Base-by-base conservation (phyloP, 179 eudicot species). In the Sideroxylon spinosum region DNA sequence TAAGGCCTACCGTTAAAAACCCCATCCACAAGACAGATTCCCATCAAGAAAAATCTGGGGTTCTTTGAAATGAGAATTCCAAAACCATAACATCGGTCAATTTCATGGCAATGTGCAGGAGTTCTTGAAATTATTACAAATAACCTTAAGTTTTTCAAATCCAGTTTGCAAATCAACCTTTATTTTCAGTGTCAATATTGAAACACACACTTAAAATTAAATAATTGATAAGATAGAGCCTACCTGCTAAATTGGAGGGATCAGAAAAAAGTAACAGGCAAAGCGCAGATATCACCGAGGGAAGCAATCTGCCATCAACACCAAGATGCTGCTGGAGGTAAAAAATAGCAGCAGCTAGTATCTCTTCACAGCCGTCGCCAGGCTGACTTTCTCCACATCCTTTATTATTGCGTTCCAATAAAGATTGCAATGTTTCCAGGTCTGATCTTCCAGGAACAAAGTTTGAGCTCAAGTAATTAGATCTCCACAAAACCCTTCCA, bases 221-320 rank as follows among this genome's bases (percentile, higher is more conserved):
- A n/a, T 22, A 48, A 67, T 52, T 32, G 12, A 56, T 6, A 5
- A 69, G 14, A 59, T 44, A 44, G 16, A 69, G 28, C 17, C 52
- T 12, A 88, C 90, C 89, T 81, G 83, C 62, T n/a, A 71, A 52
- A 64, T 53, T 52, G 20, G 81, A 83, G 67, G 80, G 80, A 82
- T 79, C 87, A 20, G 88, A 72, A 78, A 80, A 80, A 61, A 89
- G 90, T 68, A 94, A 87, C 57, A 95, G 82, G 66, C 90, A 87
- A 28, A 92, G 91, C 50, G 97, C 93, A 78, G 89, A 87, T 74
- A 89, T 89, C 60, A 87, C 92, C 22, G 98, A 91, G 50, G 95
- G 88, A 75, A 88, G 88, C 78, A 88, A 74, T 71, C 67, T 67
- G 78, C 86, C 85, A 59, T 86, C 86, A 73, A 75, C 69, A 80